Percentiles rank a stretch among this genome's conserved stretches.
Evolutionary conservation across 306 rosid genomes (phyloP).

Genomic region (Cyamopsis tetragonoloba): DNA sequence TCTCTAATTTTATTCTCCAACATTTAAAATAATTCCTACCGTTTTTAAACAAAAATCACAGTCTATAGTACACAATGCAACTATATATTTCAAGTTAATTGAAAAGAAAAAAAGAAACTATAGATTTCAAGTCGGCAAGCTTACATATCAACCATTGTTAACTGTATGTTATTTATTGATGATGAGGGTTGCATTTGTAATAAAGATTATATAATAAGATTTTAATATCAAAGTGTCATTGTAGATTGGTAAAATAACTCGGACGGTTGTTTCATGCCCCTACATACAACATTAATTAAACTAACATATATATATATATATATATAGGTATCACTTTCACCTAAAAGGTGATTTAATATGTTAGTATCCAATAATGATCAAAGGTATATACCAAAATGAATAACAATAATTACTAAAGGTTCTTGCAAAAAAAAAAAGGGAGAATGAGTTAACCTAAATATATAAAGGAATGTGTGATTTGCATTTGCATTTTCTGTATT

Average conservation of each 20-base stretch:
- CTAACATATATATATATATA: too few relatives aligned
- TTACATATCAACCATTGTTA: slow-evolving; percentile 17
- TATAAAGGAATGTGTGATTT: too few relatives aligned
- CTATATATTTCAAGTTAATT: slow-evolving; percentile 1
- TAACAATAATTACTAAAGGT: too few relatives aligned
- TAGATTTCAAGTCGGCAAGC: slow-evolving; percentile 16
- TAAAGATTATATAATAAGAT: neutral
- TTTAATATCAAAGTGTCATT: slow-evolving; percentile 35
- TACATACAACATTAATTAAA: slow-evolving; percentile 16
- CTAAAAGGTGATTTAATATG: slow-evolving; percentile 14
- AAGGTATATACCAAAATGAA: too few relatives aligned
- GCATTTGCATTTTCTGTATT: too few relatives aligned
- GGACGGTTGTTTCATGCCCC: slow-evolving; percentile 22
- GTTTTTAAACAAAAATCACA: too few relatives aligned
- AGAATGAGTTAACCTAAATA: too few relatives aligned
- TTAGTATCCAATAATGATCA: neutral
- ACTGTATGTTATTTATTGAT: slow-evolving; percentile 3
- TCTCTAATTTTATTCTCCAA: too few relatives aligned
- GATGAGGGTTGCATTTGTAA: neutral
- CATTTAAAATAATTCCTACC: too few relatives aligned
- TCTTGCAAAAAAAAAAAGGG: too few relatives aligned
- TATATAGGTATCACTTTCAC: slow-evolving; percentile 27
- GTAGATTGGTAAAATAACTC: slow-evolving; percentile 22
- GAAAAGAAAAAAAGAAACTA: too few relatives aligned
- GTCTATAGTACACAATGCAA: slow-evolving; percentile 13